These are phyloP conservation scores for Biancaea sappan DNA, from an alignment of 306 rosid species.

Conservation along the genomic window DNA sequence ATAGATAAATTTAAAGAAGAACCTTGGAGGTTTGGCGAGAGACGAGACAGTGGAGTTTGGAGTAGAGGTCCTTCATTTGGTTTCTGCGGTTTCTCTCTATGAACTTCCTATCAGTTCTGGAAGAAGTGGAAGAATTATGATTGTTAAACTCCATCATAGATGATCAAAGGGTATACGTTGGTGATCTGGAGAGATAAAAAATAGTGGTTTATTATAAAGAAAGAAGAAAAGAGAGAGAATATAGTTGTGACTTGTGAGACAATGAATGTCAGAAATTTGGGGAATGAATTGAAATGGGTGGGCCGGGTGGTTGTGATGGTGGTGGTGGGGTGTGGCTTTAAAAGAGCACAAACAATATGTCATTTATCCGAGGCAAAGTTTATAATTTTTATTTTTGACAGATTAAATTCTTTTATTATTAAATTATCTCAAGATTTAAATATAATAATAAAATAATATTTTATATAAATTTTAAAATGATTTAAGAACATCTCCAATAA, in stretches of 20 bases:
- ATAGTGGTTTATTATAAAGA: too few species aligned
- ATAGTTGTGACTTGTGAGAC: conserved; percentile 6
- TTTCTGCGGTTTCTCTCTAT: conserved; percentile 62
- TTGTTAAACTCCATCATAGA: conserved; percentile 48
- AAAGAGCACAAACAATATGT: too few species aligned
- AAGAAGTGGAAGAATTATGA: conserved; percentile 50
- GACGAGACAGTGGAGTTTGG: conserved; percentile 55
- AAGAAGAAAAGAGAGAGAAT: neutral
- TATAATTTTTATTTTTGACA: conserved; percentile 19
- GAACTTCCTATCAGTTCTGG: conserved; percentile 62
- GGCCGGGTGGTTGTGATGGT: too few species aligned
- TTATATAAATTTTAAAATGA: too few species aligned
- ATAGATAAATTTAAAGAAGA: neutral
- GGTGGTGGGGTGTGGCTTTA: too few species aligned
- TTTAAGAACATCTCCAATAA: too few species aligned
- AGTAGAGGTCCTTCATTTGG: conserved; percentile 62
- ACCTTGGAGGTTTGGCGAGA: conserved; percentile 53
- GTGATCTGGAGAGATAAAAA: too few species aligned
- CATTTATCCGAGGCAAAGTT: too few species aligned
- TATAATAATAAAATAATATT: too few species aligned
- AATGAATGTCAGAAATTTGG: neutral
- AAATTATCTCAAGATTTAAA: too few species aligned
- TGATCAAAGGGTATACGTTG: neutral
- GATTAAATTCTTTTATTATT: conserved; percentile 23
- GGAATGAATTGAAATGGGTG: neutral